A percentile compares a stretch with the other conserved stretches of the same genome.
These are phyloP conservation scores for Crithidia brevicula DNA, from an alignment of 208 protist species.

Conservation along the genomic window DNA sequence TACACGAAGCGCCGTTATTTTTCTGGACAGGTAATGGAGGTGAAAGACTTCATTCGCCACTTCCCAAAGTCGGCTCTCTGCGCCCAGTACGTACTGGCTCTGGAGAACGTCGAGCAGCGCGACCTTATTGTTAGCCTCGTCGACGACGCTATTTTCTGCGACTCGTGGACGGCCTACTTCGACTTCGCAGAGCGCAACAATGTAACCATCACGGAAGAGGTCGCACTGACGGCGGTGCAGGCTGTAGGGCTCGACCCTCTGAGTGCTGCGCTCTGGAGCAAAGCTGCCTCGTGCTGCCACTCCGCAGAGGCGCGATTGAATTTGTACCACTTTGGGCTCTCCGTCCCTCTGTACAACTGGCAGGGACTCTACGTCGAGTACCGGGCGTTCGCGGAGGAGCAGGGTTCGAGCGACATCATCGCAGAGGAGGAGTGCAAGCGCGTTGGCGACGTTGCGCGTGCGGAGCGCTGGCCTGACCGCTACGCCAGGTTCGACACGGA, in stretches of 20 bases:
- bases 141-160: conserved; percentile 69
- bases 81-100: conserved; percentile 44
- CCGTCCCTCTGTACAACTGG: conserved; percentile 67
- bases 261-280: conserved; percentile 75
- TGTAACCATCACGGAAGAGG: conserved; percentile 56
- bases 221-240: conserved; percentile 68
- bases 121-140: conserved; percentile 60
- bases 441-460: conserved; percentile 22
- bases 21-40: conserved; percentile 8
- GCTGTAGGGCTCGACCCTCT: conserved; percentile 75
- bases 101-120: conserved; percentile 57
- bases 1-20: background rate
- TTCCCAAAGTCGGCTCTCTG: conserved; percentile 53
- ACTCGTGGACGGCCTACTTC: conserved; percentile 86
- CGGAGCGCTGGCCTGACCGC: conserved; percentile 72
- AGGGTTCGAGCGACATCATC: conserved; percentile 4
- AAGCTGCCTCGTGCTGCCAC: conserved; percentile 38
- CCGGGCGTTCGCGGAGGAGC: conserved; percentile 33
- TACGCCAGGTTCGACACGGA: conserved; percentile 49
- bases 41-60: conserved; percentile 17
- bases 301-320: conserved; percentile 46
- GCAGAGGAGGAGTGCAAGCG: conserved; percentile 19
- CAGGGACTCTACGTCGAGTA: conserved; percentile 51
- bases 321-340: conserved; percentile 74
- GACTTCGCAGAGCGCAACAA: conserved; percentile 51